A percentile compares a stretch with the other conserved stretches of the same genome.
Evolutionary conservation across 192 early-diverging fungal species (phyloP).

Genomic region (Mortierella claussenii): DNA sequence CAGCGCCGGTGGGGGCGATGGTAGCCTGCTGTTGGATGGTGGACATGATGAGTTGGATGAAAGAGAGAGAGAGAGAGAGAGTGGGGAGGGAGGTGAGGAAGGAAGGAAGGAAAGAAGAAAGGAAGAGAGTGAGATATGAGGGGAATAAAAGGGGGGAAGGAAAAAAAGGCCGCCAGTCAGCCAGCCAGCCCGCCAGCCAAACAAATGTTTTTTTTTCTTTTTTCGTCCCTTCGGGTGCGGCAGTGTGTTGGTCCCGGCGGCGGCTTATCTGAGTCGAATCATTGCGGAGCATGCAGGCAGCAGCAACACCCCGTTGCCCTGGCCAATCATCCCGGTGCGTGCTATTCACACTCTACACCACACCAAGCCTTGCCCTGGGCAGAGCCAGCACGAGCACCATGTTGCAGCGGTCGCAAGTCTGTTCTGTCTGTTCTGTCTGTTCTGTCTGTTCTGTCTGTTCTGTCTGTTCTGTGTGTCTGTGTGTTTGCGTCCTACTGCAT

Average conservation of each 20-base stretch:
- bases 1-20: constrained; percentile 58
- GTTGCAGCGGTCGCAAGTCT: too few relatives aligned
- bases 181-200: too few relatives aligned
- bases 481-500: too few relatives aligned
- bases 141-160: background rate
- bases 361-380: too few relatives aligned
- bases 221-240: background rate
- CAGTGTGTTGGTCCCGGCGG: background rate
- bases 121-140: constrained; percentile 7
- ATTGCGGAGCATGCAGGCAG: background rate
- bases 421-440: too few relatives aligned
- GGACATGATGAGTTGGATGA: constrained; percentile 30
- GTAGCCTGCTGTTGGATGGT: constrained; percentile 46
- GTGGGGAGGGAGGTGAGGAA: constrained; percentile 21
- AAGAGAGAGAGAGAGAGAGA: constrained; percentile 2
- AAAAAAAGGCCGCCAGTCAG: constrained; percentile 1
- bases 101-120: background rate
- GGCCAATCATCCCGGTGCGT: constrained; percentile 10
- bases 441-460: too few relatives aligned
- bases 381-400: too few relatives aligned
- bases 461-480: too few relatives aligned
- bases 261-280: constrained; percentile 30
- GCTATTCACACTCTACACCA: background rate
- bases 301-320: constrained; percentile 8
- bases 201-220: background rate